A percentile compares a stretch with the other conserved stretches of the same genome.
phyloP scores from a whole-genome alignment of 2,329 filamentous ascomycete species.

The Fusarium torulosum region DNA sequence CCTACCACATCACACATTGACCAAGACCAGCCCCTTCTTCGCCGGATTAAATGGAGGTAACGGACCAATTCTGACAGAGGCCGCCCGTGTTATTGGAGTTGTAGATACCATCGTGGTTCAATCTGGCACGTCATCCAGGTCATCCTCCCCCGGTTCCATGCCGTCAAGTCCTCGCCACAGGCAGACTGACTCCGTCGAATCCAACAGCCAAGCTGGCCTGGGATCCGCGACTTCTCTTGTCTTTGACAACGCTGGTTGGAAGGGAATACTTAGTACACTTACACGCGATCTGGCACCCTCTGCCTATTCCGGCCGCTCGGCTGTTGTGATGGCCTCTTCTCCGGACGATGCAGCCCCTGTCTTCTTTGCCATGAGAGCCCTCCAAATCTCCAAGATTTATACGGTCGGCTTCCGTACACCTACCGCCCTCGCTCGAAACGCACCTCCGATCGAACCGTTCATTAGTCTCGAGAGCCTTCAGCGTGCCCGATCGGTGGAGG shows the following conservation, averaged over 20 bases:
- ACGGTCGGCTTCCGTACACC: conserved; percentile 83
- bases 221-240: conserved; percentile 69
- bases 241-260: conserved; percentile 88
- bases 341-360: conserved; percentile 82
- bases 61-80: conserved; percentile 75
- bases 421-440: conserved; percentile 69
- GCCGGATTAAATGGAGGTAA: conserved; percentile 62
- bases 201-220: conserved; percentile 52
- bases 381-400: conserved; percentile 83
- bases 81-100: conserved; percentile 81
- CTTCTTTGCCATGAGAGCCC: conserved; percentile 81
- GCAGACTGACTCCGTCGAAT: conserved; percentile 44
- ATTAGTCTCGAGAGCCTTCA: conserved; percentile 77
- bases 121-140: conserved; percentile 56
- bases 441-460: conserved; percentile 80
- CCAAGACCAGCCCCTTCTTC: conserved; percentile 68
- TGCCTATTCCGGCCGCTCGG: conserved; percentile 80
- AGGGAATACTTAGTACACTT: conserved; percentile 84
- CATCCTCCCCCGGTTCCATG: conserved; percentile 61
- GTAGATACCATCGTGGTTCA: conserved; percentile 84
- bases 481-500: conserved; percentile 62
- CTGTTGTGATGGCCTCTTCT: conserved; percentile 79
- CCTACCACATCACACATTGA: conserved; percentile 70
- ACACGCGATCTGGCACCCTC: conserved; percentile 86
- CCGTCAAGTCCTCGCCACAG: conserved; percentile 62